phyloP scores from a whole-genome alignment of 306 rosid species.

The Sindora glabra region DNA sequence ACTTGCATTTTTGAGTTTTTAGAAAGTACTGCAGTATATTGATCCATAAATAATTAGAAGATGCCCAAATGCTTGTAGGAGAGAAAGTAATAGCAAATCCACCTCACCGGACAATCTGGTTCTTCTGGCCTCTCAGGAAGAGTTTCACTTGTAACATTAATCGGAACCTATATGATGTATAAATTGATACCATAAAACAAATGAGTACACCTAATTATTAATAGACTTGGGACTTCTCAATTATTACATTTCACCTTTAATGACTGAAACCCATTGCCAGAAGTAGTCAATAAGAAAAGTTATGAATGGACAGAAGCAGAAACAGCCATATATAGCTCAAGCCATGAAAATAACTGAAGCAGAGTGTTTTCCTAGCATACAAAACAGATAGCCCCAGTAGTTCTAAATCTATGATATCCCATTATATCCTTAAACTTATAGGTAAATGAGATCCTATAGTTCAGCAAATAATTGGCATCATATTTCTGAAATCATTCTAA shows the following conservation, averaged over 20 bases:
- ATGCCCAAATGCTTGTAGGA: slow-evolving; percentile 5
- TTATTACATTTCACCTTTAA: slow-evolving; percentile 3
- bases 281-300: background rate
- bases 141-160: slow-evolving; percentile 43
- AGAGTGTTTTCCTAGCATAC: background rate
- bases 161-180: slow-evolving; percentile 55
- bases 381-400: background rate
- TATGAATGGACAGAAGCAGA: background rate
- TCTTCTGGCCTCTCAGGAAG: slow-evolving; percentile 87
- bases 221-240: background rate
- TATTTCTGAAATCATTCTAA: slow-evolving; percentile 1
- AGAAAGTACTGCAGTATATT: slow-evolving; percentile 60
- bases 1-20: slow-evolving; percentile 93
- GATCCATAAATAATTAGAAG: slow-evolving; percentile 17
- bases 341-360: slow-evolving; percentile 1
- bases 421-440: background rate
- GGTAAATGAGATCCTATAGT: background rate
- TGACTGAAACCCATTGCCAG: slow-evolving; percentile 6
- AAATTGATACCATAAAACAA: slow-evolving; percentile 9
- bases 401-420: background rate
- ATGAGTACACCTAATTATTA: slow-evolving; percentile 7
- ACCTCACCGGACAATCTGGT: slow-evolving; percentile 94
- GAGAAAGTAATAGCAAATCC: background rate
- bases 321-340: slow-evolving; percentile 5
- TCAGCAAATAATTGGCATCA: background rate